A percentile compares a stretch with the other conserved stretches of the same genome.
These are phyloP conservation scores for Fagopyrum tataricum DNA, from an alignment of 148 eudicot species.

Conservation along the genomic window DNA sequence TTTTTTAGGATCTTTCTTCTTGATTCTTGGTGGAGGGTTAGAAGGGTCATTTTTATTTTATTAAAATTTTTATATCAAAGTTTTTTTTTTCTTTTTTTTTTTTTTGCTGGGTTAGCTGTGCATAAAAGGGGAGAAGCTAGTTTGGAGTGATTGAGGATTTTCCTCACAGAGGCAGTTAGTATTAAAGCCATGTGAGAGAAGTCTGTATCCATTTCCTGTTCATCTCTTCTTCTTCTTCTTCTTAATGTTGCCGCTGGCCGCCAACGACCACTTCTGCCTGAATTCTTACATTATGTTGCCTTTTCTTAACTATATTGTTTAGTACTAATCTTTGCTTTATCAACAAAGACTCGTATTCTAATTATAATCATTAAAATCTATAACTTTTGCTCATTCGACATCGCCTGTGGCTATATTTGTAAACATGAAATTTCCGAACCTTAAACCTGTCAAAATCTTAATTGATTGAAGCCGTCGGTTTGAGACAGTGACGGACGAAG, in stretches of 20 bases:
- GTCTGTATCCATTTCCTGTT: slow-evolving; percentile 6
- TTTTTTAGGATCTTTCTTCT: slow-evolving; percentile 8
- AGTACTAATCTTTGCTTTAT: too few species aligned
- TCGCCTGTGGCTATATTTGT: too few species aligned
- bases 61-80: background rate
- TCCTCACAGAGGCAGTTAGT: slow-evolving; percentile 1
- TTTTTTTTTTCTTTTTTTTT: background rate
- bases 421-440: too few species aligned
- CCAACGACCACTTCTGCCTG: background rate
- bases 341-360: too few species aligned
- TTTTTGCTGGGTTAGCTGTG: slow-evolving; percentile 7
- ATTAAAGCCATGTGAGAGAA: slow-evolving; percentile 9
- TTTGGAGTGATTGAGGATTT: background rate
- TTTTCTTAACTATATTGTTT: too few species aligned
- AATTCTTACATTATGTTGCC: background rate
- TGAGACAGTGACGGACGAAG: too few species aligned
- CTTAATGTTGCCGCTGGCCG: background rate
- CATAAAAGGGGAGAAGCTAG: background rate
- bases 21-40: background rate
- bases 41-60: background rate
- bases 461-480: too few species aligned
- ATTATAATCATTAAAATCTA: too few species aligned
- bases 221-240: background rate
- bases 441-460: too few species aligned
- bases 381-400: too few species aligned